Conservation (phyloP, 2,329 filamentous ascomycete genomes). For the Fusarium citri region DNA sequence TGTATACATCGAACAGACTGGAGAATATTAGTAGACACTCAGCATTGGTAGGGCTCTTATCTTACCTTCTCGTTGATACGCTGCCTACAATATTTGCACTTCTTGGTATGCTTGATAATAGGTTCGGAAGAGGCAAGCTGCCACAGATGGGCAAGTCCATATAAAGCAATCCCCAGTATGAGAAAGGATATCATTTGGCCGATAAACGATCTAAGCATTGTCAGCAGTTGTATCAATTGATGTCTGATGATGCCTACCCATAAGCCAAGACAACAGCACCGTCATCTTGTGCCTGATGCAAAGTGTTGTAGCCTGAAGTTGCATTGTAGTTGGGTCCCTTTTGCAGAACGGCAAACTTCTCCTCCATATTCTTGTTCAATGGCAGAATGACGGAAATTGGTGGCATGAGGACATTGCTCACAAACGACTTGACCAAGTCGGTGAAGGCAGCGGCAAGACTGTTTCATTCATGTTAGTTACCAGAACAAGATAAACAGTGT, state of each 20-base stretch:
- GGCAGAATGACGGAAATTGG: conserved; percentile 76
- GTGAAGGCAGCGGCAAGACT: conserved; percentile 79
- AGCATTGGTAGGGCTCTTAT: not conserved
- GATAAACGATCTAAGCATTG: conserved; percentile 63
- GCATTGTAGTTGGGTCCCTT: conserved; percentile 65
- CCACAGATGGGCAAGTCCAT: conserved; percentile 72
- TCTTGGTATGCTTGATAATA: conserved; percentile 77
- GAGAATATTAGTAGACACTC: conserved; percentile 9
- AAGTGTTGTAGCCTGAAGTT: conserved; percentile 73
- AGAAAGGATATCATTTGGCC: conserved; percentile 74
- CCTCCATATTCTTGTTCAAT: conserved; percentile 76
- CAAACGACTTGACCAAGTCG: conserved; percentile 76
- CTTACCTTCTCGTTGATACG: conserved; percentile 71
- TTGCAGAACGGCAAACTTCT: conserved; percentile 77
- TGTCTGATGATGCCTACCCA: conserved; percentile 59
- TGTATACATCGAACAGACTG: conserved; percentile 60
- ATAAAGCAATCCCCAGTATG: conserved; percentile 73
- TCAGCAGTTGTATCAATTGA: not conserved
- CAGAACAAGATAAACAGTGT: not conserved
- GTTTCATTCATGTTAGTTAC: conserved; percentile 14
- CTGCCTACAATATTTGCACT: conserved; percentile 76
- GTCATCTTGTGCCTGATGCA: conserved; percentile 75
- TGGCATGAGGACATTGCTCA: conserved; percentile 76
- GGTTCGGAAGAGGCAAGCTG: conserved; percentile 70
- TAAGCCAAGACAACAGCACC: conserved; percentile 79